A percentile compares a stretch with the other conserved stretches of the same genome.
Conservation (phyloP, 1,284 basidiomycete species). For the Caloboletus inedulis region DNA sequence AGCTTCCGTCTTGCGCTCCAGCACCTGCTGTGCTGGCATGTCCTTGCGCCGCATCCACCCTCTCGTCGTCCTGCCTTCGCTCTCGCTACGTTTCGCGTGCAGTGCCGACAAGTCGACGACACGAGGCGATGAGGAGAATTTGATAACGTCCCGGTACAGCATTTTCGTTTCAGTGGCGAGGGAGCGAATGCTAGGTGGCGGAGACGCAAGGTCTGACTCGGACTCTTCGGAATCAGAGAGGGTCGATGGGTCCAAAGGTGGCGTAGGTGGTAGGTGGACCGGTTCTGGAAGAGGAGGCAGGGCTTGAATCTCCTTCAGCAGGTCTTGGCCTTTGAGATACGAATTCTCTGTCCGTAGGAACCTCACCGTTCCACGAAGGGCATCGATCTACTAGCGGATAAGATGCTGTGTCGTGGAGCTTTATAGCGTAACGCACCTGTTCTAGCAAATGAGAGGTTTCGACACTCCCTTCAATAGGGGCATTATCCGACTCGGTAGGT, state of each 20-base stretch:
- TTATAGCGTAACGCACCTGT: conserved; percentile 50
- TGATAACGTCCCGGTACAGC: conserved; percentile 79
- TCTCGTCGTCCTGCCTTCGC: conserved; percentile 35
- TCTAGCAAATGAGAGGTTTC: conserved; percentile 85
- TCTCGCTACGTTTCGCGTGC: conserved; percentile 48
- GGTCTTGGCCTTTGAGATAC: conserved; percentile 85
- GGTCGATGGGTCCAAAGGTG: conserved; percentile 58
- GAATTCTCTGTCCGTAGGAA: conserved; percentile 91
- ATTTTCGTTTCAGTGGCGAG: conserved; percentile 78
- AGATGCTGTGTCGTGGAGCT: conserved; percentile 3
- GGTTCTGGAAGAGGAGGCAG: conserved; percentile 62
- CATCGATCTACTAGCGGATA: conserved; percentile 66
- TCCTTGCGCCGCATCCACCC: conserved; percentile 75
- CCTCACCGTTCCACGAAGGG: conserved; percentile 83
- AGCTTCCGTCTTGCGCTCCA: conserved; percentile 71
- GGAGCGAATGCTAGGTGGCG: conserved; percentile 57
- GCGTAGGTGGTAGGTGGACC: conserved; percentile 49
- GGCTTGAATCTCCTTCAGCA: conserved; percentile 76
- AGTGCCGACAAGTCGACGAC: conserved; percentile 78
- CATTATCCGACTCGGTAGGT: conserved; percentile 55
- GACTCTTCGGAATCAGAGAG: conserved; percentile 63
- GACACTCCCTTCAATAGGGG: conserved; percentile 70
- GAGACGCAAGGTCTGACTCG: conserved; percentile 45
- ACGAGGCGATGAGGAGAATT: conserved; percentile 72
- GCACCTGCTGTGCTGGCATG: conserved; percentile 75